Conservation (phyloP, 768 basidiomycete species). For the Boletus rex-veris region DNA sequence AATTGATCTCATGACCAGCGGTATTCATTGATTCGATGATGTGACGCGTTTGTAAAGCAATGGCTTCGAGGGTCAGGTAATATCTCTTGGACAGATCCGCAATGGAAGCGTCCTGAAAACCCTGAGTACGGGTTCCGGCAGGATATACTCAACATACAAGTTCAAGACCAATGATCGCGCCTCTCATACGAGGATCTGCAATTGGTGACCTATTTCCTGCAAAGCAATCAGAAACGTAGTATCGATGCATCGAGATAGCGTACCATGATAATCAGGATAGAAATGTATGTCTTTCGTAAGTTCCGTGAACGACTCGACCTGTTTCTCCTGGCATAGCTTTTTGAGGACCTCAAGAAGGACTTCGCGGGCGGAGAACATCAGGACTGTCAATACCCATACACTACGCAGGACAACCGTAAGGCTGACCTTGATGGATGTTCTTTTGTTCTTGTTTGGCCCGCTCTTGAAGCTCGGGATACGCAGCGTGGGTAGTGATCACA, state of each 20-base stretch:
- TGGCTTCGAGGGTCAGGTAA: slow-evolving; percentile 86
- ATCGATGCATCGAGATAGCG: not conserved
- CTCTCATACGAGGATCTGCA: slow-evolving; percentile 93
- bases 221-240: not conserved
- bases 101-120: slow-evolving; percentile 59
- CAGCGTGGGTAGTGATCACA: slow-evolving; percentile 87
- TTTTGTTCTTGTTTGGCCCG: slow-evolving; percentile 56
- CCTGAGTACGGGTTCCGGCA: not conserved
- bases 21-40: slow-evolving; percentile 88
- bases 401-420: not conserved
- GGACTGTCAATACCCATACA: not conserved
- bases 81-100: slow-evolving; percentile 87
- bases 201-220: slow-evolving; percentile 94
- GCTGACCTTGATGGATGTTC: slow-evolving; percentile 53
- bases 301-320: slow-evolving; percentile 66
- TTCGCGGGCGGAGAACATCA: slow-evolving; percentile 20
- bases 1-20: slow-evolving; percentile 77
- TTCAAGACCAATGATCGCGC: slow-evolving; percentile 83
- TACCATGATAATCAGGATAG: slow-evolving; percentile 94
- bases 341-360: slow-evolving; percentile 77
- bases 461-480: slow-evolving; percentile 68
- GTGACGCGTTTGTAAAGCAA: slow-evolving; percentile 91
- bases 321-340: slow-evolving; percentile 52
- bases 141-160: slow-evolving; percentile 44
- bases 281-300: slow-evolving; percentile 88